These are phyloP conservation scores for Capsella rubella DNA, from an alignment of 441 rosid species.

Conservation along the genomic window DNA sequence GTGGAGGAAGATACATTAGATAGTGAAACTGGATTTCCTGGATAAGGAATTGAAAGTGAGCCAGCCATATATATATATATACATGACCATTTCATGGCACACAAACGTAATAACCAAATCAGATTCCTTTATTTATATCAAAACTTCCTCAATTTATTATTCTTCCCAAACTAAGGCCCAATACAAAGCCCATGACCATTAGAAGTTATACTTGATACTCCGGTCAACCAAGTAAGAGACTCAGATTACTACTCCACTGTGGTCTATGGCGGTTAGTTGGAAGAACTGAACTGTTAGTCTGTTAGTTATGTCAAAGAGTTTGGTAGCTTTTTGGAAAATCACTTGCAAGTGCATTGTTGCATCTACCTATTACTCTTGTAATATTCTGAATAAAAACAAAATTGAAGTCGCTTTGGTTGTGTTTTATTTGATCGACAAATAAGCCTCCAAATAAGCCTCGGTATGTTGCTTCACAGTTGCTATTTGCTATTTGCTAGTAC, in stretches of 20 bases:
- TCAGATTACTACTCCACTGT: not conserved
- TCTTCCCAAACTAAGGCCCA: not conserved
- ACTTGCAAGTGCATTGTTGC: not conserved
- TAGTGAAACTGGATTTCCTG: conserved; percentile 25
- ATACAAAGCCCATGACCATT: not conserved
- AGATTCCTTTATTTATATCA: no score
- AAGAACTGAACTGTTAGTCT: not conserved
- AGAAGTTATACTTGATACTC: not conserved
- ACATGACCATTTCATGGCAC: conserved; percentile 14
- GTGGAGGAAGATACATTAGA: conserved; percentile 5
- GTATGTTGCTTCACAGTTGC: not conserved
- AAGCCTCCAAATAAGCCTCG: not conserved
- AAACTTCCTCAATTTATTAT: not conserved
- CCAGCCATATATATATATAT: conserved; percentile 25
- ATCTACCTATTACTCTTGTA: not conserved
- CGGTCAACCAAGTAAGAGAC: not conserved
- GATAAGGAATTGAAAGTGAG: conserved; percentile 40
- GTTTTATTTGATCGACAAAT: not conserved
- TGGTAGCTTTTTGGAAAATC: conserved; percentile 6
- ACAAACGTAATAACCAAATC: not conserved
- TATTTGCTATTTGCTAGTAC: no score
- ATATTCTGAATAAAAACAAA: not conserved
- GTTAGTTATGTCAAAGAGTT: conserved; percentile 1
- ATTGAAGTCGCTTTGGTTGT: not conserved
- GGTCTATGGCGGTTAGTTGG: not conserved